Conservation (phyloP, 2,329 filamentous ascomycete genomes). For the Penicillium frequentans region DNA sequence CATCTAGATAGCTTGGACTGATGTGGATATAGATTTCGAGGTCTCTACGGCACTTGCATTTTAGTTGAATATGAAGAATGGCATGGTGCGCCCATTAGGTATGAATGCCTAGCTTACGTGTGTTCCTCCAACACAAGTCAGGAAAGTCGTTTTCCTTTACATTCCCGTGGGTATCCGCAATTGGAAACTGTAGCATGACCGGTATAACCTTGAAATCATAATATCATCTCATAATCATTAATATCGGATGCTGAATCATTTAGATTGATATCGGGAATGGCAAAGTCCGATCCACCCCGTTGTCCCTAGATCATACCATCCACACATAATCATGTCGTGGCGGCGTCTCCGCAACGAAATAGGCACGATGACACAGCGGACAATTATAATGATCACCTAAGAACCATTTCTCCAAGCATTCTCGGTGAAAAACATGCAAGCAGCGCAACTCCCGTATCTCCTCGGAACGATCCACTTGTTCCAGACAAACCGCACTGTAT, state of each 20-base stretch:
- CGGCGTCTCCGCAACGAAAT: conserved; percentile 32
- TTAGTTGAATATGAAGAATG: no score
- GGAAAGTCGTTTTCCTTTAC: no score
- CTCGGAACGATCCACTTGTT: conserved; percentile 35
- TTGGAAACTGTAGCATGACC: neutral
- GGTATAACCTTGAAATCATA: neutral
- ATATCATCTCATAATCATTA: conserved; percentile 10
- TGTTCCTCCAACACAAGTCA: no score
- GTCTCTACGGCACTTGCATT: no score
- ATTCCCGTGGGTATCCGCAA: no score
- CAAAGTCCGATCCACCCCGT: neutral
- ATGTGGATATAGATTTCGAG: no score
- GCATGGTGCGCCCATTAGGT: no score
- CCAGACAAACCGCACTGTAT: conserved; percentile 38
- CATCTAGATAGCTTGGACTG: no score
- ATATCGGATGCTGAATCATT: neutral
- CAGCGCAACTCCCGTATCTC: conserved; percentile 41
- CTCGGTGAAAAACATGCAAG: conserved; percentile 41
- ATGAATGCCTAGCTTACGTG: no score
- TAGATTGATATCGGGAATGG: neutral
- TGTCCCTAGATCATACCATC: conserved; percentile 31
- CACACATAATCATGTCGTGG: conserved; percentile 36
- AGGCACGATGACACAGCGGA: conserved; percentile 38
- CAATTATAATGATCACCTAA: conserved; percentile 41
- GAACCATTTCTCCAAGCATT: conserved; percentile 43